Conservation (phyloP, 2,329 filamentous ascomycete species). For the Hortaea werneckii region DNA sequence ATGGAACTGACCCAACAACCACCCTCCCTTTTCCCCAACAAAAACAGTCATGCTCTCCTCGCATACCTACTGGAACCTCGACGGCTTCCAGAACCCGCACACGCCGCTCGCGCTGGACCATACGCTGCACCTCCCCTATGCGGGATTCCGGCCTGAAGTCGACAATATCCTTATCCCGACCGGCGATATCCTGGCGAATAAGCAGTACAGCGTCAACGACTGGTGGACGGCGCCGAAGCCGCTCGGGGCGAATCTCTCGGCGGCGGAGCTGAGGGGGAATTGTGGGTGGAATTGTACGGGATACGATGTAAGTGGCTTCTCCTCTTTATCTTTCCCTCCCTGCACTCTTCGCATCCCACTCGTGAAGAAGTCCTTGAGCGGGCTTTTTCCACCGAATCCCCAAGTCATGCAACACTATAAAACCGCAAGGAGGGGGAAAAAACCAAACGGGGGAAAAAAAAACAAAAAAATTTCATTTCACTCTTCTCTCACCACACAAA, state of each 20-base stretch:
- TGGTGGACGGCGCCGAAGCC: slow-evolving; percentile 77
- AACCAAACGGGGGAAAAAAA: no score
- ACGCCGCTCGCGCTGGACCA: slow-evolving; percentile 58
- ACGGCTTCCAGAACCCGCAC: slow-evolving; percentile 65
- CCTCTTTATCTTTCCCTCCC: not conserved
- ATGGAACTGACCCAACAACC: no score
- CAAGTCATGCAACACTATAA: no score
- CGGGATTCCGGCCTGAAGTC: slow-evolving; percentile 55
- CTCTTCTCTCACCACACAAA: no score
- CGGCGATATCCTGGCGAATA: slow-evolving; percentile 57
- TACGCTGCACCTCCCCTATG: slow-evolving; percentile 61
- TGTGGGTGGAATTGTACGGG: slow-evolving; percentile 77
- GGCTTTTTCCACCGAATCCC: no score
- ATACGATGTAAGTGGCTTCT: slow-evolving; percentile 47
- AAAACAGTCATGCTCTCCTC: slow-evolving; percentile 34
- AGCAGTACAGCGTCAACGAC: slow-evolving; percentile 59
- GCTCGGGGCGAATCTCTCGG: slow-evolving; percentile 58
- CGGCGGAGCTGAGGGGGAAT: slow-evolving; percentile 55
- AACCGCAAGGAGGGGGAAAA: no score
- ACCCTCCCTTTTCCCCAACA: no score
- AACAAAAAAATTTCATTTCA: no score
- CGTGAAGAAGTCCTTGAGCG: no score
- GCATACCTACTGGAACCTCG: slow-evolving; percentile 71
- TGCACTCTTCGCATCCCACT: not conserved
- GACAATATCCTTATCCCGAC: slow-evolving; percentile 45